Conservation (phyloP, 1,284 basidiomycete species). For the Rhodotorula sp. region DNA sequence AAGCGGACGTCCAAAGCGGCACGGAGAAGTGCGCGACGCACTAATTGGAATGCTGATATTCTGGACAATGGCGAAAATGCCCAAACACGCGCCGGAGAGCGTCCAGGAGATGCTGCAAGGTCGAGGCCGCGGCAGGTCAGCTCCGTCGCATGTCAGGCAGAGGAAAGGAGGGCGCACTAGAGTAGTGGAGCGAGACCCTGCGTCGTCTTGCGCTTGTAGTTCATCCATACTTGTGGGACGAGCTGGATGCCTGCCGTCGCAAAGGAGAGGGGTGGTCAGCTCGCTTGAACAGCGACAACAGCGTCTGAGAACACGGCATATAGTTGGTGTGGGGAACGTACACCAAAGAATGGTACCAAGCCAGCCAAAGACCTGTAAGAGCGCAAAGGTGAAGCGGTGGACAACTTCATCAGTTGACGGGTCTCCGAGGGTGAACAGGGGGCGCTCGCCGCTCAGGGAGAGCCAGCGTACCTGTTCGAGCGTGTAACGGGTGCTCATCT, state of each 20-base stretch:
- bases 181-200: conserved; percentile 1
- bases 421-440: too few relatives aligned
- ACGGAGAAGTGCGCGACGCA: neutral
- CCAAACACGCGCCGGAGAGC: conserved; percentile 14
- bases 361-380: conserved; percentile 12
- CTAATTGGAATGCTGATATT: conserved; percentile 34
- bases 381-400: neutral
- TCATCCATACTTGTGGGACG: conserved; percentile 21
- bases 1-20: too few relatives aligned
- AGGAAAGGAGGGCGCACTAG: neutral
- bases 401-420: neutral
- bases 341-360: conserved; percentile 26
- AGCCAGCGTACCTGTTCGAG: neutral
- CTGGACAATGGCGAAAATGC: conserved; percentile 28
- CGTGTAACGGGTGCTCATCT: neutral
- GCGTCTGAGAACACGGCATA: too few relatives aligned
- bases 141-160: neutral
- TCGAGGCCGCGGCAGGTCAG: neutral
- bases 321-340: too few relatives aligned
- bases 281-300: too few relatives aligned
- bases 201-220: conserved; percentile 21
- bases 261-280: too few relatives aligned
- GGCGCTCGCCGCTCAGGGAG: neutral
- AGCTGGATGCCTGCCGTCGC: conserved; percentile 19
- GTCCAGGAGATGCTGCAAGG: conserved; percentile 20